Evolutionary conservation across 768 basidiomycete genomes (phyloP).

Genomic region (Tricholoma flavovirens): DNA sequence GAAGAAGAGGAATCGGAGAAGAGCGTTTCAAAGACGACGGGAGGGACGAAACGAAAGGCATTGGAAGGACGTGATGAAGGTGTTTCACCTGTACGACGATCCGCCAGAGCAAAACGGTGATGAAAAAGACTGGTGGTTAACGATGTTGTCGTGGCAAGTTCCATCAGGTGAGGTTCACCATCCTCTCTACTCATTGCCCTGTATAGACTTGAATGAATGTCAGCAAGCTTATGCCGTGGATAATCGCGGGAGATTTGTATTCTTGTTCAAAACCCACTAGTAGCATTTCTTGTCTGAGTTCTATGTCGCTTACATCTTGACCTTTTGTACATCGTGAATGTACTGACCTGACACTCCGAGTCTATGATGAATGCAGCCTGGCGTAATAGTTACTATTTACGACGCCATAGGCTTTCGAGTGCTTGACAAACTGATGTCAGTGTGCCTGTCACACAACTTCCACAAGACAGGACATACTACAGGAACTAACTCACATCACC

Average conservation of each 20-base stretch:
- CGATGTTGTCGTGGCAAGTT: background rate
- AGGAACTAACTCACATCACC: too few species aligned
- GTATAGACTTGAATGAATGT: background rate
- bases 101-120: background rate
- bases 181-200: background rate
- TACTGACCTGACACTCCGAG: too few species aligned
- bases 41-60: slow-evolving; percentile 5
- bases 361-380: too few species aligned
- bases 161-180: background rate
- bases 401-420: too few species aligned
- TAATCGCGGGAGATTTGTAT: background rate
- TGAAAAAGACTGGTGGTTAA: background rate
- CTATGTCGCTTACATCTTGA: too few species aligned
- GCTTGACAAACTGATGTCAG: background rate
- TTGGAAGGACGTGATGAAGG: background rate
- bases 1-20: slow-evolving; percentile 10
- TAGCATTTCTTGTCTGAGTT: too few species aligned
- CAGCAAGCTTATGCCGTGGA: background rate
- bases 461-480: background rate
- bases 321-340: too few species aligned
- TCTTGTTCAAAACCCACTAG: background rate
- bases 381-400: too few species aligned
- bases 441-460: too few species aligned
- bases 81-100: background rate
- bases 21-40: slow-evolving; percentile 5